A percentile compares a stretch with the other conserved stretches of the same genome.
These are phyloP conservation scores for Phalaenopsis hybrid DNA, from an alignment of 116 monocot genomes.

Conservation along the genomic window DNA sequence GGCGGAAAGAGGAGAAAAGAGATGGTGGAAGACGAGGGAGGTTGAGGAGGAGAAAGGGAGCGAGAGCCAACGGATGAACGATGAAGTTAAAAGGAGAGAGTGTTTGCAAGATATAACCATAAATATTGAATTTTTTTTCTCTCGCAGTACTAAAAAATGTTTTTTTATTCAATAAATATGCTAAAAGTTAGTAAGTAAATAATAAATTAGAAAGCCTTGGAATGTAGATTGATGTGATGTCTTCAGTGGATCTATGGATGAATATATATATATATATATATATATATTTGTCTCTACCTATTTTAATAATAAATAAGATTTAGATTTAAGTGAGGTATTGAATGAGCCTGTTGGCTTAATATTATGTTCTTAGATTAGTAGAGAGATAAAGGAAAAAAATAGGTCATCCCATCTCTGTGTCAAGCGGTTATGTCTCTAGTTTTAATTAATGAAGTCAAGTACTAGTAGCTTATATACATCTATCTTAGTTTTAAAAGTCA, in stretches of 20 bases:
- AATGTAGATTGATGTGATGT: neutral
- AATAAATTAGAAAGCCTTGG: conserved; percentile 13
- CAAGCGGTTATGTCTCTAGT: neutral
- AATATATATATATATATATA: neutral
- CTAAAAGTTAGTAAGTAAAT: conserved; percentile 6
- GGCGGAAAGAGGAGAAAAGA: conserved; percentile 10
- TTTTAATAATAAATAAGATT: neutral
- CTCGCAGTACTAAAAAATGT: neutral
- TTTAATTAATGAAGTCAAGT: neutral
- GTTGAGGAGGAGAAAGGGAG: neutral
- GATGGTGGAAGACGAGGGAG: conserved; percentile 7
- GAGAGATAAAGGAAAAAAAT: neutral
- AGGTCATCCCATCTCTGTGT: neutral
- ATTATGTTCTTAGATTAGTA: conserved; percentile 4
- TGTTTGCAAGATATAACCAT: no score
- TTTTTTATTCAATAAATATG: conserved; percentile 2
- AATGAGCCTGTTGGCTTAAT: neutral
- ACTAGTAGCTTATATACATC: no score
- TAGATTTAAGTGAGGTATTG: neutral
- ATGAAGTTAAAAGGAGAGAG: conserved; percentile 5
- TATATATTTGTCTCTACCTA: neutral
- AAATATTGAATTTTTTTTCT: neutral
- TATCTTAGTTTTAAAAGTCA: no score
- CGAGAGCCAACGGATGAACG: neutral
- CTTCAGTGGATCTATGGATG: neutral